phyloP scores from a whole-genome alignment of 1,284 basidiomycete genomes.

The Violaceomyces palustris region DNA sequence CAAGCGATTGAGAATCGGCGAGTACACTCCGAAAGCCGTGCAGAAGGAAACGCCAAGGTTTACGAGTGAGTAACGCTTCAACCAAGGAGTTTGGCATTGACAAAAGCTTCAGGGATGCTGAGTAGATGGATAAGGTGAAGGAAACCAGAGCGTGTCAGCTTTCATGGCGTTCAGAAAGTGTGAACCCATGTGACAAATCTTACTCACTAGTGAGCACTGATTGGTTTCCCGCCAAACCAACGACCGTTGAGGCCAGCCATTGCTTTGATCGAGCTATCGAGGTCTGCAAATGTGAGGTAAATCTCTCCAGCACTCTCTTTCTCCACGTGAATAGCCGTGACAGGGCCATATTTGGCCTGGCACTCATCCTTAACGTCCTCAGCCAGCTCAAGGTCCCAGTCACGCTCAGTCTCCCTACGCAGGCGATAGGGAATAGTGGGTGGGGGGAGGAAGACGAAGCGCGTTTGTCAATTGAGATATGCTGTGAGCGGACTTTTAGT shows the following conservation, averaged over 20 bases:
- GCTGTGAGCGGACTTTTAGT: no score
- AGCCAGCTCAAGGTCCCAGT: constrained; percentile 93
- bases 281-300: constrained; percentile 80
- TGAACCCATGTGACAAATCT: neutral
- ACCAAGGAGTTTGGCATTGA: constrained; percentile 34
- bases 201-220: constrained; percentile 47
- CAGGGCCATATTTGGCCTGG: constrained; percentile 80
- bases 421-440: no score
- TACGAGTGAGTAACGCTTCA: constrained; percentile 4
- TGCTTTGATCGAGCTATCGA: constrained; percentile 75
- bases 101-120: constrained; percentile 37
- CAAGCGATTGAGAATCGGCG: no score
- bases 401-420: constrained; percentile 74
- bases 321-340: constrained; percentile 84
- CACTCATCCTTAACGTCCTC: constrained; percentile 95
- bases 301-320: constrained; percentile 89
- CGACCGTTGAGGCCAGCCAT: constrained; percentile 85
- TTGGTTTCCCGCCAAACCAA: constrained; percentile 47
- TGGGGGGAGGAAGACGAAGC: no score
- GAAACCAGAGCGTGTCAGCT: neutral
- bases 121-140: neutral
- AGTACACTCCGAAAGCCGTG: no score
- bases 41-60: no score
- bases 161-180: neutral
- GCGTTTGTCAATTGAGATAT: no score